Conservation (phyloP, 495 filamentous ascomycete species). For the Parathielavia appendiculata region DNA sequence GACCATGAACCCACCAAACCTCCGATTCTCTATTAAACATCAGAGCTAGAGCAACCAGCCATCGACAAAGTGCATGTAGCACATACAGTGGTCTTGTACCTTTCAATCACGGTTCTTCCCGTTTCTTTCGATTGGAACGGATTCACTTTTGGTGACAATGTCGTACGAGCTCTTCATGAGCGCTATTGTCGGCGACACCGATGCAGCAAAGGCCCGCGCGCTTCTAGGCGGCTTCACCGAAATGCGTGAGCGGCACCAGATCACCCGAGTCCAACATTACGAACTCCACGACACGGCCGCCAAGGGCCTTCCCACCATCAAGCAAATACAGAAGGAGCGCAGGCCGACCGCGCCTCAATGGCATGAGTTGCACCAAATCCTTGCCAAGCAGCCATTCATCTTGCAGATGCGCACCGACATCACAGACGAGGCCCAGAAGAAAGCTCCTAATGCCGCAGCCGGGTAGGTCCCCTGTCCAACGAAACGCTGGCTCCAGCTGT, state of each 20-base stretch:
- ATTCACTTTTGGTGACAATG: conserved; percentile 4
- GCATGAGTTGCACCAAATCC: conserved; percentile 39
- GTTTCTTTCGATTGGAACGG: background rate
- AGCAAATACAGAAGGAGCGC: conserved; percentile 32
- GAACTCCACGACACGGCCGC: conserved; percentile 24
- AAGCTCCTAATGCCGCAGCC: too few relatives aligned
- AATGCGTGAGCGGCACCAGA: conserved; percentile 33
- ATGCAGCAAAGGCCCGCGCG: conserved; percentile 34
- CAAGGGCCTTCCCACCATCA: conserved; percentile 26
- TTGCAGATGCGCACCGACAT: conserved; percentile 39
- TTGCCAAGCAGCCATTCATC: conserved; percentile 38
- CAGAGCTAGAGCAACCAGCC: too few relatives aligned
- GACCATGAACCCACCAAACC: too few relatives aligned
- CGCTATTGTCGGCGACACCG: conserved; percentile 30
- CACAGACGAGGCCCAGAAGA: conserved; percentile 20
- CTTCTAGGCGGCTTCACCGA: conserved; percentile 40
- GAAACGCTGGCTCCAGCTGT: background rate
- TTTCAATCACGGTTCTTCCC: background rate
- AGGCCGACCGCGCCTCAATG: conserved; percentile 26
- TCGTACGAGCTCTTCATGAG: conserved; percentile 45
- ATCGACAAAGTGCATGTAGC: too few relatives aligned
- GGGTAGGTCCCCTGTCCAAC: background rate
- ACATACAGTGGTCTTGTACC: background rate
- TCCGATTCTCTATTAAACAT: too few relatives aligned
- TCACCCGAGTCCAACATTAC: conserved; percentile 35